A percentile compares a stretch with the other conserved stretches of the same genome.
Evolutionary conservation across 129 eudicot genomes (phyloP).

Genomic region (Ambrosia artemisiifolia): DNA sequence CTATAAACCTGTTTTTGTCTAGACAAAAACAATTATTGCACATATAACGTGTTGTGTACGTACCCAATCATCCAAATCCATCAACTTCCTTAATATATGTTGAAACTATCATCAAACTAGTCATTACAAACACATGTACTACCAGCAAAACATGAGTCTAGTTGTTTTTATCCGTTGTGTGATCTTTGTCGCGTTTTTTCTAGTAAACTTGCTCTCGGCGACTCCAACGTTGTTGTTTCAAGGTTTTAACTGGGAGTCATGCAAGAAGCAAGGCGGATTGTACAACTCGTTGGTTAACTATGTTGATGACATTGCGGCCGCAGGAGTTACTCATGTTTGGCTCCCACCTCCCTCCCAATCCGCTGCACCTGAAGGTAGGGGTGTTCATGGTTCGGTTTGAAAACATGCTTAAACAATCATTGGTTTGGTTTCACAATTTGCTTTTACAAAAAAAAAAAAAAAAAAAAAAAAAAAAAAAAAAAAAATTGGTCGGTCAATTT

Average conservation of each 20-base stretch:
- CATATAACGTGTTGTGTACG: too few relatives aligned
- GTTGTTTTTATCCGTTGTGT: not conserved
- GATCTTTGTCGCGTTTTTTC: constrained; percentile 15
- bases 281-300: constrained; percentile 43
- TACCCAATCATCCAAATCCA: too few relatives aligned
- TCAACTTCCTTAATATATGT: not conserved
- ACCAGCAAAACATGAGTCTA: constrained; percentile 6
- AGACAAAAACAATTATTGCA: not conserved
- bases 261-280: constrained; percentile 61
- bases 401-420: too few relatives aligned
- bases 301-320: constrained; percentile 45
- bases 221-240: constrained; percentile 28
- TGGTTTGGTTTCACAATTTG: too few relatives aligned
- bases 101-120: not conserved
- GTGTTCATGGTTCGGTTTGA: too few relatives aligned
- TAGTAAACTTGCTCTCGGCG: not conserved
- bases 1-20: not conserved
- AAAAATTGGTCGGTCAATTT: too few relatives aligned
- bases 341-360: constrained; percentile 78
- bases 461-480: too few relatives aligned
- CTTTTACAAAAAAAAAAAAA: too few relatives aligned
- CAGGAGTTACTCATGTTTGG: constrained; percentile 79
- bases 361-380: constrained; percentile 54
- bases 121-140: not conserved
- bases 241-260: constrained; percentile 82